Percentiles rank a stretch among this genome's conserved stretches.
Evolutionary conservation across 2,329 filamentous ascomycete species (phyloP).

Genomic region (Talaromyces sp.): DNA sequence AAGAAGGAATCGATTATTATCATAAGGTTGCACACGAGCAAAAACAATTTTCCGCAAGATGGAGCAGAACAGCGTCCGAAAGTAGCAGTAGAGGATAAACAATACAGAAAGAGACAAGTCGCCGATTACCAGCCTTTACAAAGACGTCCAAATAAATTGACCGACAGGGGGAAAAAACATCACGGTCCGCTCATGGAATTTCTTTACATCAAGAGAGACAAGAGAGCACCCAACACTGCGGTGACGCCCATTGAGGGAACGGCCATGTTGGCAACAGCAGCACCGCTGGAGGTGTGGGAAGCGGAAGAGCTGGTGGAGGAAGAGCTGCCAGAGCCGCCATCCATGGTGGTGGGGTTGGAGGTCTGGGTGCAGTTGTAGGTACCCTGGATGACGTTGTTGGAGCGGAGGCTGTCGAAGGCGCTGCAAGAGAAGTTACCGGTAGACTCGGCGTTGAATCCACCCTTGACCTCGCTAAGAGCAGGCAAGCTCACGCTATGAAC

Average conservation of each 20-base stretch:
- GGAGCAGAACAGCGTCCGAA: constrained; percentile 12
- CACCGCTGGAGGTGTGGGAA: constrained; percentile 33
- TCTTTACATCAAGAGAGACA: constrained; percentile 47
- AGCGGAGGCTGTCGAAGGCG: constrained; percentile 46
- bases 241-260: constrained; percentile 42
- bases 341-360: constrained; percentile 36
- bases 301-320: constrained; percentile 21
- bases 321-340: constrained; percentile 24
- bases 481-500: constrained; percentile 66
- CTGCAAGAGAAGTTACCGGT: constrained; percentile 62
- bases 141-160: constrained; percentile 25
- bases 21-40: constrained; percentile 30
- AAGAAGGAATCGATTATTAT: constrained; percentile 40
- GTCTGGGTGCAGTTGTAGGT: constrained; percentile 44
- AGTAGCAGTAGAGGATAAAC: constrained; percentile 11
- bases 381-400: constrained; percentile 46
- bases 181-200: constrained; percentile 27
- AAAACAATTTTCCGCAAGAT: constrained; percentile 17
- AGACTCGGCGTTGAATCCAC: constrained; percentile 67
- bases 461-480: constrained; percentile 63
- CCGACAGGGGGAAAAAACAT: constrained; percentile 31
- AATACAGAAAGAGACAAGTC: constrained; percentile 24
- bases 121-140: constrained; percentile 40
- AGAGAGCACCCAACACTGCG: constrained; percentile 44
- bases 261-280: constrained; percentile 34